Conservation (phyloP, 2,329 filamentous ascomycete genomes). For the Pezicula rhizophila region DNA sequence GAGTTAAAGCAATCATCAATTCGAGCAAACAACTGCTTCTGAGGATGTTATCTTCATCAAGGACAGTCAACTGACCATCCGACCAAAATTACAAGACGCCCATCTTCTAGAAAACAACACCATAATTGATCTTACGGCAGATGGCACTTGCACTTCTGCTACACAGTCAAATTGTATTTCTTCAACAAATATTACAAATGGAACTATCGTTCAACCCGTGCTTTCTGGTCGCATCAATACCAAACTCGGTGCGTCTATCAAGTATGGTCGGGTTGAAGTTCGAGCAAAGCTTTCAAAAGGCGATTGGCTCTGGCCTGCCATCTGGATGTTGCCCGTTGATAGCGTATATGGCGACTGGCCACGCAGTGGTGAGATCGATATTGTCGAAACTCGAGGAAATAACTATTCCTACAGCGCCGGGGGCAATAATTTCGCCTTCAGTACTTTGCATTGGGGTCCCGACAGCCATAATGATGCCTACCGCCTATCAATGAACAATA, state of each 20-base stretch:
- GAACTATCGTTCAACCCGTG: constrained; percentile 43
- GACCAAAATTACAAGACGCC: no score
- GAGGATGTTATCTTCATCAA: no score
- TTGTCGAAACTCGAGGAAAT: constrained; percentile 45
- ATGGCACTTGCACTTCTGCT: constrained; percentile 36
- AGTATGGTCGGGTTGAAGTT: constrained; percentile 47
- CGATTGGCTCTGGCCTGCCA: constrained; percentile 49
- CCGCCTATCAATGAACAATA: constrained; percentile 27
- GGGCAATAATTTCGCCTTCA: constrained; percentile 37
- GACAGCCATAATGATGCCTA: constrained; percentile 19
- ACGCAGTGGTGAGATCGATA: constrained; percentile 47
- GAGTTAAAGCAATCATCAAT: no score
- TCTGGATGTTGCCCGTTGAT: constrained; percentile 43
- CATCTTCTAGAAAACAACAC: no score
- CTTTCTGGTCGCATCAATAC: constrained; percentile 43
- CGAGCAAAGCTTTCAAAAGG: constrained; percentile 45
- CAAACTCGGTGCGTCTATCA: constrained; percentile 38
- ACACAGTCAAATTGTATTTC: constrained; percentile 32
- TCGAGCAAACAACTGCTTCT: no score
- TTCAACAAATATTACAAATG: constrained; percentile 36
- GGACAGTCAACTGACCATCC: no score
- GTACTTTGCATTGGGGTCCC: constrained; percentile 43
- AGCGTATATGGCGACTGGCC: constrained; percentile 45
- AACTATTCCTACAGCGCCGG: constrained; percentile 29
- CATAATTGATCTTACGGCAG: constrained; percentile 37